Conservation (phyloP, 169 alveolate genomes). For the Plasmodium blacklocki region DNA sequence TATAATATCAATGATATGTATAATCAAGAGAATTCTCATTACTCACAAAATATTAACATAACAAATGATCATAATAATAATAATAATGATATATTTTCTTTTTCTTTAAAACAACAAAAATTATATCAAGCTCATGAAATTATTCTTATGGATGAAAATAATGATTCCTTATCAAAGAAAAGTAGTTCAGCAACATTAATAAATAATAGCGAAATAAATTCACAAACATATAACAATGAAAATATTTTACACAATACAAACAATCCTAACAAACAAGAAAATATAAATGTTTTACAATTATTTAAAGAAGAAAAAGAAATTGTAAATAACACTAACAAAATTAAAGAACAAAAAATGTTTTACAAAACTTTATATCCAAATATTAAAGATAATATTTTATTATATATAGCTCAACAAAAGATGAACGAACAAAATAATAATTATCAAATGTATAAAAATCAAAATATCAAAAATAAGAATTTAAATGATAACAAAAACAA, state of each 20-base stretch:
- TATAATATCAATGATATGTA: too few relatives aligned
- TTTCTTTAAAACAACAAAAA: too few relatives aligned
- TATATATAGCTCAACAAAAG: conserved; percentile 56
- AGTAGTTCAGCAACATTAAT: background rate
- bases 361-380: conserved; percentile 48
- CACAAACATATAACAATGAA: background rate
- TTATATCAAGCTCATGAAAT: too few relatives aligned
- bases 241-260: background rate
- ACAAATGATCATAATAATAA: too few relatives aligned
- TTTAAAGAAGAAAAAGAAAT: conserved; percentile 12
- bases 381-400: conserved; percentile 35
- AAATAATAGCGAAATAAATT: background rate
- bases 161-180: too few relatives aligned
- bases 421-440: conserved; percentile 17
- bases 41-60: too few relatives aligned
- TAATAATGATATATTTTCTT: too few relatives aligned
- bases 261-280: background rate
- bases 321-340: background rate
- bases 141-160: too few relatives aligned
- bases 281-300: conserved; percentile 19
- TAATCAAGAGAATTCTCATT: too few relatives aligned
- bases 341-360: background rate
- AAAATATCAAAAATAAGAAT: background rate
- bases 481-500: too few relatives aligned
- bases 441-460: background rate